A percentile compares a stretch with the other conserved stretches of the same genome.
Evolutionary conservation across 305 asterid genomes (phyloP).

Genomic region (Salvia sclarea): DNA sequence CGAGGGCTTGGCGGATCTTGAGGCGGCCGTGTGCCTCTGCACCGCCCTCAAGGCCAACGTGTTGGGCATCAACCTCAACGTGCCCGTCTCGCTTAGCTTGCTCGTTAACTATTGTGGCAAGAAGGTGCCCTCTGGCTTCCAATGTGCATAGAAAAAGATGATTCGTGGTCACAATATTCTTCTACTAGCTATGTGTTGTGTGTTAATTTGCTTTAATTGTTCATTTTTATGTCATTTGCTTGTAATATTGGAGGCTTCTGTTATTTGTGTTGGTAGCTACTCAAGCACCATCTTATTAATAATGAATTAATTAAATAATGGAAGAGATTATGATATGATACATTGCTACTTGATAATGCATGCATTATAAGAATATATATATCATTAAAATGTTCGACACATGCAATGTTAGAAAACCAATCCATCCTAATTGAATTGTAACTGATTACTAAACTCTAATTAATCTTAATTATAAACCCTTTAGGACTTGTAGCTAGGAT

Average conservation of each 20-base stretch:
- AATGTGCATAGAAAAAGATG: conserved; percentile 42
- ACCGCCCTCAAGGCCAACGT: conserved; percentile 54
- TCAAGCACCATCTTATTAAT: not conserved
- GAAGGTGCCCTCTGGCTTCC: conserved; percentile 43
- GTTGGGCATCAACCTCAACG: conserved; percentile 44
- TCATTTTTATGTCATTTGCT: not conserved
- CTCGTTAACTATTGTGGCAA: conserved; percentile 48
- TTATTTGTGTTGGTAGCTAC: not conserved
- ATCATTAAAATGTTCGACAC: too few relatives aligned
- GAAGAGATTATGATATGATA: not conserved
- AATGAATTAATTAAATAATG: too few relatives aligned
- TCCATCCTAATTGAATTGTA: too few relatives aligned
- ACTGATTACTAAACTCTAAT: too few relatives aligned
- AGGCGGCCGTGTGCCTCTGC: conserved; percentile 60
- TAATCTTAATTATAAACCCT: too few relatives aligned
- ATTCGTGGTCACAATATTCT: too few relatives aligned
- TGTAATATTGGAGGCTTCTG: not conserved
- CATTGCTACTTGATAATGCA: not conserved
- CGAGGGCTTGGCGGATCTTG: conserved; percentile 51
- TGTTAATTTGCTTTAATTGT: too few relatives aligned
- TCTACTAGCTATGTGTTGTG: not conserved
- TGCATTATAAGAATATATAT: too few relatives aligned
- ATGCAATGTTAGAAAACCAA: too few relatives aligned
- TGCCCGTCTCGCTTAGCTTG: conserved; percentile 43
- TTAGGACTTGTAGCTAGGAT: too few relatives aligned